These are phyloP conservation scores for Elongisporangium prolatum DNA, from an alignment of 352 stramenopile genomes.

Conservation along the genomic window DNA sequence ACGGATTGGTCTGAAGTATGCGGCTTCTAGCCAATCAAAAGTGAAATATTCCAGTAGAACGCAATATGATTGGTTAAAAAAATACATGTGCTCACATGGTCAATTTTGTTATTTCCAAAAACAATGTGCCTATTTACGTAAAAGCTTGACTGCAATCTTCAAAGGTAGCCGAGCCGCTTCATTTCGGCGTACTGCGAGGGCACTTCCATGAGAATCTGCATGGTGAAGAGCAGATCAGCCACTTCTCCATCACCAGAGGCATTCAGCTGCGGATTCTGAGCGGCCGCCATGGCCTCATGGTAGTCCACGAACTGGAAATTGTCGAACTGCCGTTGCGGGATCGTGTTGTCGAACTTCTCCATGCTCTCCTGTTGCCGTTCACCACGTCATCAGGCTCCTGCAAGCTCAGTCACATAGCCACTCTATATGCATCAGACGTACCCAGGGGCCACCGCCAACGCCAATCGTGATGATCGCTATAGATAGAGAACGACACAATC, in stretches of 20 bases:
- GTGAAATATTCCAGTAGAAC: not conserved
- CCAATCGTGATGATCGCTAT: slow-evolving; percentile 45
- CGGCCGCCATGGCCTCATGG: slow-evolving; percentile 34
- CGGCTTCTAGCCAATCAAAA: not conserved
- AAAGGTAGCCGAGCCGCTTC: slow-evolving; percentile 1
- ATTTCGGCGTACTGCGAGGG: slow-evolving; percentile 14
- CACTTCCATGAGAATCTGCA: slow-evolving; percentile 40
- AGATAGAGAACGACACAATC: not conserved
- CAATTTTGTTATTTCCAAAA: not conserved
- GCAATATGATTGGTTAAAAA: not conserved
- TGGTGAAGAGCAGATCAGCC: slow-evolving; percentile 29
- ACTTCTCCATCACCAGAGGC: slow-evolving; percentile 4
- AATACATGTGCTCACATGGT: not conserved
- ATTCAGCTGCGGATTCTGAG: slow-evolving; percentile 6
- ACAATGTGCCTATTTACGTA: not conserved
- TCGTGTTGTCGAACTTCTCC: slow-evolving; percentile 64
- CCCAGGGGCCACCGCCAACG: slow-evolving; percentile 46
- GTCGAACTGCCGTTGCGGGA: slow-evolving; percentile 64
- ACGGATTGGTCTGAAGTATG: not conserved
- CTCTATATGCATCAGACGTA: not conserved
- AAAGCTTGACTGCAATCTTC: not conserved
- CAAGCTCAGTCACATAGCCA: slow-evolving; percentile 30
- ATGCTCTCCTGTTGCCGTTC: slow-evolving; percentile 39
- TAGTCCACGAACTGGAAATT: slow-evolving; percentile 86
- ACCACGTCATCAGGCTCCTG: slow-evolving; percentile 34